Evolutionary conservation across 2,329 filamentous ascomycete genomes (phyloP).

Genomic region (Orbilia oligospora): DNA sequence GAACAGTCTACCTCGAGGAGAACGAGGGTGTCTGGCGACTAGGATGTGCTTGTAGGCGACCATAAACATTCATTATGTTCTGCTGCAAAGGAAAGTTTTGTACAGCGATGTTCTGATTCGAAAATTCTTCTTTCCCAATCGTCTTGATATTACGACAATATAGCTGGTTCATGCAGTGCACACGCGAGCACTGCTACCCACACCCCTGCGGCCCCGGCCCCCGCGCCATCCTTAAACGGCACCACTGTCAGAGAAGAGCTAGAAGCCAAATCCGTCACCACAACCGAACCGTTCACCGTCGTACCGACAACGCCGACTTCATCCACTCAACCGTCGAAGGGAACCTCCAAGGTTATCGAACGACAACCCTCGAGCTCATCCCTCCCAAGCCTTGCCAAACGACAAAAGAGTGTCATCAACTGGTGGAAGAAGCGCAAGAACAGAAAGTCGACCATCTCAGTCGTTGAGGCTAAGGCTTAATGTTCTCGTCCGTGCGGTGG

Average conservation of each 20-base stretch:
- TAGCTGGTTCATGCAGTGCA: slow-evolving; percentile 59
- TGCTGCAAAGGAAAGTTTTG: slow-evolving; percentile 49
- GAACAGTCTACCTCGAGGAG: slow-evolving; percentile 81
- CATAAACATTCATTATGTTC: slow-evolving; percentile 58
- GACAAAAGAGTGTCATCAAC: slow-evolving; percentile 55
- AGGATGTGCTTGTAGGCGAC: slow-evolving; percentile 62
- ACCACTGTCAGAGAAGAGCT: slow-evolving; percentile 56
- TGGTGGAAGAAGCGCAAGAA: slow-evolving; percentile 61
- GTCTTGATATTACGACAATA: slow-evolving; percentile 36
- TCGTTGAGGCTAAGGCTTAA: slow-evolving; percentile 50
- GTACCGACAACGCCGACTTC: slow-evolving; percentile 34
- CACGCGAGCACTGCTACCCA: slow-evolving; percentile 38
- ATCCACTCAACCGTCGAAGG: slow-evolving; percentile 41
- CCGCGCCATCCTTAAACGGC: slow-evolving; percentile 41
- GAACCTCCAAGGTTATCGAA: slow-evolving; percentile 49
- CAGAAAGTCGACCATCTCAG: slow-evolving; percentile 47
- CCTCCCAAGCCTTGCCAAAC: slow-evolving; percentile 47
- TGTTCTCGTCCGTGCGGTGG: not conserved
- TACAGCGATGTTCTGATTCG: slow-evolving; percentile 61
- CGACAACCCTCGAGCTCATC: slow-evolving; percentile 51
- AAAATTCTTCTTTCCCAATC: slow-evolving; percentile 39
- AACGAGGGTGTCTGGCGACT: slow-evolving; percentile 64
- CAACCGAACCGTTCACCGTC: slow-evolving; percentile 48
- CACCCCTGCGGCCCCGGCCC: slow-evolving; percentile 1
- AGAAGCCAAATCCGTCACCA: slow-evolving; percentile 53